Percentiles rank a stretch among this genome's conserved stretches.
phyloP scores from a whole-genome alignment of 1,284 basidiomycete genomes.

The Pterulicium gracile region DNA sequence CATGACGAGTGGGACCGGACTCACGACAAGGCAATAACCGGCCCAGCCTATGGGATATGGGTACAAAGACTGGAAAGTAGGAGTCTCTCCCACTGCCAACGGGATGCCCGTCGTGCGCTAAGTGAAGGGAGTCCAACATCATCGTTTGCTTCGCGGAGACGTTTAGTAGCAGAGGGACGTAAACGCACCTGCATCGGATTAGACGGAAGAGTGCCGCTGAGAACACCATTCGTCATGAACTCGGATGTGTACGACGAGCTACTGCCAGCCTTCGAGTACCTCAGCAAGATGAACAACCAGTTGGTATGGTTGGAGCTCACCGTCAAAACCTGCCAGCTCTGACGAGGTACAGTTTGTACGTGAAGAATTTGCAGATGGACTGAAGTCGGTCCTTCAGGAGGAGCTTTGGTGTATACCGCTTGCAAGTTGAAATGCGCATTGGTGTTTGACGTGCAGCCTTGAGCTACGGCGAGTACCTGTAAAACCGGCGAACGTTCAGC shows the following conservation, averaged over 20 bases:
- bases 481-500: too few relatives aligned
- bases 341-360: constrained; percentile 8
- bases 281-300: constrained; percentile 9
- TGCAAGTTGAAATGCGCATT: constrained; percentile 9
- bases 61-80: not conserved
- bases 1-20: not conserved
- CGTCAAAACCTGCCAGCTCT: constrained; percentile 9
- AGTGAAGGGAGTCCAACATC: too few relatives aligned
- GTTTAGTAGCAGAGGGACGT: not conserved
- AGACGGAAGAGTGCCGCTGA: not conserved
- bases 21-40: not conserved
- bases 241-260: not conserved
- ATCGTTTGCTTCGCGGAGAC: too few relatives aligned
- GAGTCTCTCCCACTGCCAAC: not conserved
- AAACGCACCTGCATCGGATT: not conserved
- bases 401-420: constrained; percentile 8
- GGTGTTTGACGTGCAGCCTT: not conserved
- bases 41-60: not conserved
- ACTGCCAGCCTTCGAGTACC: constrained; percentile 1
- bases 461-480: not conserved
- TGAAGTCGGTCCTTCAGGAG: constrained; percentile 5
- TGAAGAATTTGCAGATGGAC: constrained; percentile 7
- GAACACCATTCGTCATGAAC: not conserved
- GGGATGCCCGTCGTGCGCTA: not conserved
- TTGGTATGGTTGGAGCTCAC: constrained; percentile 6